Evolutionary conservation across 2,329 filamentous ascomycete genomes (phyloP).

Genomic region (Hirsutella thompsonii): DNA sequence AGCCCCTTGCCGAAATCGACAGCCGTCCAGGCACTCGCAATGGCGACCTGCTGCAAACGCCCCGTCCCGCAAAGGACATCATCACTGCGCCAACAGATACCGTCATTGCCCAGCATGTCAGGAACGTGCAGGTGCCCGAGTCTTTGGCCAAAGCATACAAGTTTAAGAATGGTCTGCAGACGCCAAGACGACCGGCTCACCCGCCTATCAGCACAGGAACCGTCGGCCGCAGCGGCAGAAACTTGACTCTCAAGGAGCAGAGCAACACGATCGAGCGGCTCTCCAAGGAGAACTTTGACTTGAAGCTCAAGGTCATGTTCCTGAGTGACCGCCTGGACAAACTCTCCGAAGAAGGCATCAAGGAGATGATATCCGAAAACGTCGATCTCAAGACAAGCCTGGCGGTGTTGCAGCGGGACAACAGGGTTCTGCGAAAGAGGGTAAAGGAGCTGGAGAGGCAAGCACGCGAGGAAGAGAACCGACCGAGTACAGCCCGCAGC

Average conservation of each 20-base stretch:
- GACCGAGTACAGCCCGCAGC: constrained; percentile 47
- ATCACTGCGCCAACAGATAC: constrained; percentile 66
- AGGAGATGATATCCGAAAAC: constrained; percentile 96
- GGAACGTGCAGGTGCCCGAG: constrained; percentile 82
- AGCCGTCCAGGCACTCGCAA: constrained; percentile 24
- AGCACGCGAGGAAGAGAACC: constrained; percentile 50
- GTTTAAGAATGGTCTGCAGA: constrained; percentile 54
- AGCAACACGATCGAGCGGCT: constrained; percentile 93
- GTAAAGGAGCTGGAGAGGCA: constrained; percentile 81
- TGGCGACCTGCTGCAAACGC: constrained; percentile 50
- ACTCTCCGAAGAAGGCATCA: constrained; percentile 88
- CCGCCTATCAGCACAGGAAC: constrained; percentile 29
- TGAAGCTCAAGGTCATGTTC: constrained; percentile 97
- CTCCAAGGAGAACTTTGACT: constrained; percentile 95
- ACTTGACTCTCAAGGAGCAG: constrained; percentile 88
- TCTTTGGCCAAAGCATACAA: constrained; percentile 79
- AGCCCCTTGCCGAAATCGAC: constrained; percentile 36
- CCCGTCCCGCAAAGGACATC: constrained; percentile 45
- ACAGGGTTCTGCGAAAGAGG: constrained; percentile 66
- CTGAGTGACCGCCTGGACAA: constrained; percentile 87
- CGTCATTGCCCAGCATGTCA: constrained; percentile 74
- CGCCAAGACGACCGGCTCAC: constrained; percentile 39
- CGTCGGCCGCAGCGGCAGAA: constrained; percentile 45
- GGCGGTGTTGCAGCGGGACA: constrained; percentile 80
- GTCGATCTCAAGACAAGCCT: constrained; percentile 89